A percentile compares a stretch with the other conserved stretches of the same genome.
These are phyloP conservation scores for Rhizopogon vinicolor DNA, from an alignment of 768 basidiomycete genomes.

Conservation along the genomic window DNA sequence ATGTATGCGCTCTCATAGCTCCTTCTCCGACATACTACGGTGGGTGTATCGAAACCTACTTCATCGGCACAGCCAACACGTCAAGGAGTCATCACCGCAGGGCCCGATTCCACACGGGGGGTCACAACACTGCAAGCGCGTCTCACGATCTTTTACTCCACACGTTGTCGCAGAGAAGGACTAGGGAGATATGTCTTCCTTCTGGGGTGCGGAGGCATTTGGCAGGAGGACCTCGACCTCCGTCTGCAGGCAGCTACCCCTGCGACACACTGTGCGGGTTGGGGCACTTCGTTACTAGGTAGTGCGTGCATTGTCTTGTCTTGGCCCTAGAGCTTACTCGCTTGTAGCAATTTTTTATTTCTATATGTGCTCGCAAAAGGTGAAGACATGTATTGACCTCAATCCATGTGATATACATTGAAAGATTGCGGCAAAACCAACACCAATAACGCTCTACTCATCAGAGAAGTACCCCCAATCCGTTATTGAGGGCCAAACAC, in stretches of 20 bases:
- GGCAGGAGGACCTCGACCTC: conserved; percentile 8
- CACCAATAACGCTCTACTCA: too few relatives aligned
- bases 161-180: conserved; percentile 62
- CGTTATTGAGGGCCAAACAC: too few relatives aligned
- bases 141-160: conserved; percentile 73
- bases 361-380: too few relatives aligned
- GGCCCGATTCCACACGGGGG: conserved; percentile 72
- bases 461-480: too few relatives aligned
- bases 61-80: conserved; percentile 14
- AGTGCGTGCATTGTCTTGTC: too few relatives aligned
- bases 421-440: too few relatives aligned
- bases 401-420: too few relatives aligned
- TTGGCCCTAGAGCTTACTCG: background rate
- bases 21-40: conserved; percentile 12
- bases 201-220: conserved; percentile 28
- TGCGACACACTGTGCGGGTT: background rate
- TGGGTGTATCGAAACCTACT: conserved; percentile 20
- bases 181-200: conserved; percentile 52
- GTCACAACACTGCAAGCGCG: conserved; percentile 68
- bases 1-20: conserved; percentile 54
- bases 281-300: background rate
- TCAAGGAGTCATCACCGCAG: conserved; percentile 63
- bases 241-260: background rate
- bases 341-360: too few relatives aligned
- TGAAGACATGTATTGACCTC: too few relatives aligned